Percentiles rank a stretch among this genome's conserved stretches.
Conservation (phyloP, 2,329 filamentous ascomycete species). For the Pseudogymnoascus sp. region DNA sequence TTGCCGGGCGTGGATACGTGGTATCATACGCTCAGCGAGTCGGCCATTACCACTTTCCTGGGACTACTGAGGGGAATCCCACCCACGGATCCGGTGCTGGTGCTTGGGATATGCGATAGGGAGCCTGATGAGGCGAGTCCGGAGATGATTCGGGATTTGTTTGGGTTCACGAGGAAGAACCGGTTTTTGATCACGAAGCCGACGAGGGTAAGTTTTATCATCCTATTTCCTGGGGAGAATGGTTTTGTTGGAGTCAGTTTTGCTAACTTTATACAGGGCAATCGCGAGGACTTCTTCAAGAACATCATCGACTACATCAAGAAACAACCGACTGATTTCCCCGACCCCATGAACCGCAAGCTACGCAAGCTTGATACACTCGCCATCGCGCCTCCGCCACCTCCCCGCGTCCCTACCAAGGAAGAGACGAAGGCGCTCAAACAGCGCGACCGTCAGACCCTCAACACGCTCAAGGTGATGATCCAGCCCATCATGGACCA, state of each 20-base stretch:
- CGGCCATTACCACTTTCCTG: constrained; percentile 71
- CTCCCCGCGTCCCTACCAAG: constrained; percentile 59
- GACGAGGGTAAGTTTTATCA: constrained; percentile 41
- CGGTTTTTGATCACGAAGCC: constrained; percentile 62
- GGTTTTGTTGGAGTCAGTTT: background rate
- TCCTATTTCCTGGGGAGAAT: background rate
- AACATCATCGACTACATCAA: constrained; percentile 66
- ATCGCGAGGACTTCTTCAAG: constrained; percentile 72
- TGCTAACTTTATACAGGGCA: constrained; percentile 34
- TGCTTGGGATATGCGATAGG: constrained; percentile 77
- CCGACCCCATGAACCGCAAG: constrained; percentile 77
- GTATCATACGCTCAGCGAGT: constrained; percentile 54
- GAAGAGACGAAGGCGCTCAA: constrained; percentile 73
- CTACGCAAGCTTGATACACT: constrained; percentile 73
- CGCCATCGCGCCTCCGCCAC: constrained; percentile 62
- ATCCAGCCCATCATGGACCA: constrained; percentile 97
- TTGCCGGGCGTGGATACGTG: constrained; percentile 85
- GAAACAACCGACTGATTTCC: constrained; percentile 76
- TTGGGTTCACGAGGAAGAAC: constrained; percentile 77
- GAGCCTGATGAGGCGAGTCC: constrained; percentile 51
- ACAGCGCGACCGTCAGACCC: constrained; percentile 70
- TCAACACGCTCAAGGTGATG: constrained; percentile 80
- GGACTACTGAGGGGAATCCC: constrained; percentile 73
- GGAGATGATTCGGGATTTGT: constrained; percentile 65
- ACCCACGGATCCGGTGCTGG: constrained; percentile 81